Evolutionary conservation across 2,329 filamentous ascomycete species (phyloP), one percentile per base, ranked within the genome.

Genomic region (Teratosphaeria gauchensis): DNA sequence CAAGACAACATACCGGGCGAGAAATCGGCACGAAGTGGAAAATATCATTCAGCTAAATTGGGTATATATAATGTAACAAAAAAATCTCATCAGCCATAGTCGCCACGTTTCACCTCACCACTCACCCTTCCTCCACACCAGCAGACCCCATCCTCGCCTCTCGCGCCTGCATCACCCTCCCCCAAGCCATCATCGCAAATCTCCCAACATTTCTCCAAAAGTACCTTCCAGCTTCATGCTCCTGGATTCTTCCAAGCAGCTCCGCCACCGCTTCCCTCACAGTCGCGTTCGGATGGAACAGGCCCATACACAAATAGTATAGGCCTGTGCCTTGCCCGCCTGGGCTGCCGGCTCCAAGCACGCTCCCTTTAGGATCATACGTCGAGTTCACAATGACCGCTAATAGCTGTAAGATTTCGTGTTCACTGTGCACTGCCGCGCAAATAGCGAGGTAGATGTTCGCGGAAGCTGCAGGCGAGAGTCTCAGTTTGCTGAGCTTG

Each of bases 191-290:
- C 75, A 92, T 95, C 66, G 92, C 87, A 70, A 96, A 99, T 52
- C 90, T 81, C 59, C 91, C 94, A 54, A 99, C 77, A 32, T 84
- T 84, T 64, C 82, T 84, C 90, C 92, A 99, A 81, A 94, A 97
- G 74, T 97, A 90, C 68, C 91, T 83, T 1, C 94, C 94, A 9
- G 91, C 94, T 69, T 95, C 88, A 74, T 99, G 92, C 59, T 87
- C 85, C 64, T 85, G 83, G 57, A 99, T 85, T 24, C 91, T 82
- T 65, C 92, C 90, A 24, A 99, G 74, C 38, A 99, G 76, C 61
- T 89, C 89, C 1, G 90, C 87, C 1, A 90, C 89, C 58, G 84
- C 85, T 65, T 87, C 76, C 38, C 94, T 82, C 11, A 96, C 92
- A 56, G 90, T 87, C 38, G 81, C 80, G 63, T 92, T 85, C 58